Base-by-base conservation (phyloP, 148 eudicot species). In the Polygonum maritimum region DNA sequence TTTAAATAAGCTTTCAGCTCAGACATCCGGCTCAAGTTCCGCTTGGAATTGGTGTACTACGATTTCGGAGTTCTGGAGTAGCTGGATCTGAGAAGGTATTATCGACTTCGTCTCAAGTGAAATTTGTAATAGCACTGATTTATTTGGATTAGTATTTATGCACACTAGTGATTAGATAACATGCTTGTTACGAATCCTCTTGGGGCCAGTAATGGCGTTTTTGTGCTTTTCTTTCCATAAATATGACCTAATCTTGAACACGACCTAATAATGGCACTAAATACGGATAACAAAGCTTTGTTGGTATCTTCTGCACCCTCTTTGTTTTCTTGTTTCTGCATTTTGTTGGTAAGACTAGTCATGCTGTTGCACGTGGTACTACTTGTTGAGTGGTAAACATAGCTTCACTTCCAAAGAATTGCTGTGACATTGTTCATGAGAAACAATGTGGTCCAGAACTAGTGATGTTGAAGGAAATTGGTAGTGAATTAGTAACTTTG, bases 81-180 rank as follows among this genome's bases (percentile, higher is more conserved):
- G 71, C 44, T 67, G 69, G 38, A 62, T 62, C 69, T 62, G 6
- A 62, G 69, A 62, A 62, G 69, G 69, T 62, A 31, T 31, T 62
- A 31, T 31, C 2, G 36, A 67, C 38, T n/a, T 38, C 8, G 13
- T 65, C 16, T 36, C 71, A 36, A 14, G 41, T 65, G 35, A 19
- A 35, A 67, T 36, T 31, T 21, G 38, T 31, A 4, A 31, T 31
- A 62, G 10, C 69, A 31, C 44, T 65, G n/a, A 0, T 67, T 7
- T 35, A 2, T 6, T 62, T 60, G 12, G 67, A 22, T 60, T 60
- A 60, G 35, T 2, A 33, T 60, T 26, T 22, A 3, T 60, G 69
- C 69, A 13, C 38, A 62, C 31, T 62, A 38, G 16, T 54, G 60
- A n/a, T n/a, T 54, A 8, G 26, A 54, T 18, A 26, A 11, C 67